Conservation (phyloP, 305 asterid species). For the Euphrasia arctica region DNA sequence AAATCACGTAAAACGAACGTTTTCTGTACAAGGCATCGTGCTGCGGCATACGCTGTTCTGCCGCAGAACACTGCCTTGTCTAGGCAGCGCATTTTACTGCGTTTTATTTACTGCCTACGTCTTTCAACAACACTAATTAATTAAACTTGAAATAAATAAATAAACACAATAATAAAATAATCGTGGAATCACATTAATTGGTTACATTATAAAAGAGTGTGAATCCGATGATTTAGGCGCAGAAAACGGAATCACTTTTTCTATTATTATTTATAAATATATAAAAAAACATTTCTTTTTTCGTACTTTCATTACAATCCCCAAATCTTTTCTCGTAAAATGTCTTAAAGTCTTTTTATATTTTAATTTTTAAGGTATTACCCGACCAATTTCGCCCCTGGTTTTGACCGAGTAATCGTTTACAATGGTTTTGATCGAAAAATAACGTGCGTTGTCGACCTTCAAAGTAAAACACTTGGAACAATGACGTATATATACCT, state of each 20-base stretch:
- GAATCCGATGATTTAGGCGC: slow-evolving; percentile 47
- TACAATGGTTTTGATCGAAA: too few species aligned
- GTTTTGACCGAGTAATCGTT: slow-evolving; percentile 3
- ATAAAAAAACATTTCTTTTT: slow-evolving; percentile 20
- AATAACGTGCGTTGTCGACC: too few species aligned
- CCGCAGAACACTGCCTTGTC: too few species aligned
- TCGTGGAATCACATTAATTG: slow-evolving; percentile 10
- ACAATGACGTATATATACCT: too few species aligned
- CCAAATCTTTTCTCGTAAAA: slow-evolving; percentile 4
- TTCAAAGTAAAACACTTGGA: too few species aligned
- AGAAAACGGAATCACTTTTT: slow-evolving; percentile 37
- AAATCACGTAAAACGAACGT: too few species aligned
- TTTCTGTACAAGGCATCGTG: too few species aligned
- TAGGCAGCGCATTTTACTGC: too few species aligned
- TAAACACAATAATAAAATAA: not conserved
- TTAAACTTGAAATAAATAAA: slow-evolving; percentile 2
- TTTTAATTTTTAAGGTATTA: slow-evolving; percentile 14
- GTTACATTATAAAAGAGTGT: slow-evolving; percentile 12
- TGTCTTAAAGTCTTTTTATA: not conserved
- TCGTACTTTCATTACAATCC: slow-evolving; percentile 27
- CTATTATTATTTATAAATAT: slow-evolving; percentile 4
- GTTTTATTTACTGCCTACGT: too few species aligned
- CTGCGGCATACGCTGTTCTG: too few species aligned
- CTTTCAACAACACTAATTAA: slow-evolving; percentile 9
- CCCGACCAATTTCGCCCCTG: slow-evolving; percentile 16